These are phyloP conservation scores for Fusarium sp. DNA, from an alignment of 2,329 filamentous ascomycete species.

Conservation along the genomic window DNA sequence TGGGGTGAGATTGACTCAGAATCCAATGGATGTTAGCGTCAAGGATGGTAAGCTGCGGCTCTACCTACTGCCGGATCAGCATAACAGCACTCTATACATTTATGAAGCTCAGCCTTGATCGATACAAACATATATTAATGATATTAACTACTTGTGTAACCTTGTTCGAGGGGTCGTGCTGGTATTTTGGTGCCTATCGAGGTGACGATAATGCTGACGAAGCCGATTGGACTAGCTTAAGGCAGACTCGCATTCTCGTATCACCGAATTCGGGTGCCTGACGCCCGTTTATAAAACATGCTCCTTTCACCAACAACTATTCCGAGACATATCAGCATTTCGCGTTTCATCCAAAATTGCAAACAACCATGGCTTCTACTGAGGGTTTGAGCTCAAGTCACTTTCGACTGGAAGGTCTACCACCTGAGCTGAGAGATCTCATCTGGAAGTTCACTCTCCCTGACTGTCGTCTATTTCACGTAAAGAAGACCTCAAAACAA, in stretches of 20 bases:
- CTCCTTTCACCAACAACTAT: background rate
- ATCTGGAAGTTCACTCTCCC: slow-evolving; percentile 48
- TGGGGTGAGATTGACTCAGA: slow-evolving; percentile 58
- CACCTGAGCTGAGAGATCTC: slow-evolving; percentile 45
- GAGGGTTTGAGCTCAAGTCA: background rate
- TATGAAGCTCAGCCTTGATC: slow-evolving; percentile 54
- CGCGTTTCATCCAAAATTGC: rapidly evolving
- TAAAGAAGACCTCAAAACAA: slow-evolving; percentile 31
- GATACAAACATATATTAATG: background rate
- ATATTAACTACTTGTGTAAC: background rate
- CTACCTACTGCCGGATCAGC: slow-evolving; percentile 61
- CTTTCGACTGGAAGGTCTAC: slow-evolving; percentile 34
- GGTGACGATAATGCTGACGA: slow-evolving; percentile 20
- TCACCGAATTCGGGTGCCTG: slow-evolving; percentile 31
- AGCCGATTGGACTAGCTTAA: slow-evolving; percentile 13
- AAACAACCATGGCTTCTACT: slow-evolving; percentile 9
- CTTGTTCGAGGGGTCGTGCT: background rate
- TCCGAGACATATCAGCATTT: background rate
- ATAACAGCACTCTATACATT: slow-evolving; percentile 59
- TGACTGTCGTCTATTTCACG: slow-evolving; percentile 47
- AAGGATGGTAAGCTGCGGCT: slow-evolving; percentile 58
- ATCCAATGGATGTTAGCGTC: slow-evolving; percentile 60
- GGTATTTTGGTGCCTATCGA: slow-evolving; percentile 27
- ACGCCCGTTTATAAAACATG: background rate
- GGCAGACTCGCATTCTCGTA: slow-evolving; percentile 25